Percentiles rank a stretch among this genome's conserved stretches.
phyloP scores from a whole-genome alignment of 1,139 yeast species.

The Taphrina betulina region DNA sequence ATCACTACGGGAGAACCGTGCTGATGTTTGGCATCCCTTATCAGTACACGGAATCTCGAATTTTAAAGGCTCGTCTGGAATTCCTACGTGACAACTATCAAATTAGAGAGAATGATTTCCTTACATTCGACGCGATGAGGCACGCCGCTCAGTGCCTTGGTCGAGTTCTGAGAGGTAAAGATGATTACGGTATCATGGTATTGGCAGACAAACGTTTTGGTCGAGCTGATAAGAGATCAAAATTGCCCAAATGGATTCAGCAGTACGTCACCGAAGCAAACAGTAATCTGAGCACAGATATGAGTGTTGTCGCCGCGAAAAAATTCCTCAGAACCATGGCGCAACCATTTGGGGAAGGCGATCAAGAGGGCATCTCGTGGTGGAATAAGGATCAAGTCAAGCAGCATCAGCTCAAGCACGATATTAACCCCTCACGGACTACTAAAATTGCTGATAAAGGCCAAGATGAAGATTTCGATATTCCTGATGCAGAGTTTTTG shows the following conservation, averaged over 20 bases:
- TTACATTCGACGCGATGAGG: slow-evolving; percentile 98
- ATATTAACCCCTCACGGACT: neutral
- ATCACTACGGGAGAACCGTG: slow-evolving; percentile 96
- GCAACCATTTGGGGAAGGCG: slow-evolving; percentile 86
- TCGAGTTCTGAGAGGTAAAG: slow-evolving; percentile 93
- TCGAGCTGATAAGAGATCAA: slow-evolving; percentile 69
- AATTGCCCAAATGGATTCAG: slow-evolving; percentile 94
- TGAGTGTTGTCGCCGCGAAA: slow-evolving; percentile 94
- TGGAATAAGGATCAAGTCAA: slow-evolving; percentile 53
- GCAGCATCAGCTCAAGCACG: slow-evolving; percentile 17
- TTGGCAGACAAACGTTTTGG: slow-evolving; percentile 85
- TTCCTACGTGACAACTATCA: slow-evolving; percentile 89
- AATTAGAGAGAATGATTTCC: slow-evolving; percentile 86
- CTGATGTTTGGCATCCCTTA: slow-evolving; percentile 97
- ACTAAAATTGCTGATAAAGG: neutral
- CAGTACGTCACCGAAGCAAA: slow-evolving; percentile 92
- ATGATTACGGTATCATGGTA: slow-evolving; percentile 98
- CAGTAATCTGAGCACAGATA: slow-evolving; percentile 87
- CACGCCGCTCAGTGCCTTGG: slow-evolving; percentile 99
- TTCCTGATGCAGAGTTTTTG: slow-evolving; percentile 16
- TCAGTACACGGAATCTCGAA: slow-evolving; percentile 96
- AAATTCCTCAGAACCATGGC: slow-evolving; percentile 90
- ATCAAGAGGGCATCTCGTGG: slow-evolving; percentile 91
- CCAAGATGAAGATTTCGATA: slow-evolving; percentile 1
- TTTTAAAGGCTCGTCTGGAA: slow-evolving; percentile 88